Percentiles rank a stretch among this genome's conserved stretches.
Conservation (phyloP, 805 yeast species). For the Monosporozyma aerobia region DNA sequence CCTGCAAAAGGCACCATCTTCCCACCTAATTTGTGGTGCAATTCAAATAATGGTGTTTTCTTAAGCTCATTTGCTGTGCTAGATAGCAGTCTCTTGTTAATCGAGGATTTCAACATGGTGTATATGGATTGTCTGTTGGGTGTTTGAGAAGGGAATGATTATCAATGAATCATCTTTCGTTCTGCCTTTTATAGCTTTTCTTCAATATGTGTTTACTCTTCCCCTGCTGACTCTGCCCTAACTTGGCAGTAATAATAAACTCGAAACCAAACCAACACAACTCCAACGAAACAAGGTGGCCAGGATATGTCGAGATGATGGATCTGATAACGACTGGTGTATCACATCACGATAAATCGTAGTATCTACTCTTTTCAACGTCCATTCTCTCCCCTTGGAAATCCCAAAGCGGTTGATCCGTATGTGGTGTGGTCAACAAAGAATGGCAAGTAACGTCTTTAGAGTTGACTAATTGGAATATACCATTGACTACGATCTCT, state of each 20-base stretch:
- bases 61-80: slow-evolving; percentile 25
- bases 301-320: background rate
- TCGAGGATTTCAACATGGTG: background rate
- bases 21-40: slow-evolving; percentile 72
- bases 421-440: background rate
- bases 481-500: slow-evolving; percentile 26
- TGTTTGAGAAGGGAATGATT: background rate
- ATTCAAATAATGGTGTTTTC: slow-evolving; percentile 72
- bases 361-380: slow-evolving; percentile 25
- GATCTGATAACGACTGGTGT: too few species aligned
- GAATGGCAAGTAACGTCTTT: slow-evolving; percentile 10
- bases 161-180: background rate
- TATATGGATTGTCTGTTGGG: background rate
- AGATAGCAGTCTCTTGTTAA: background rate
- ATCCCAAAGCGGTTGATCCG: slow-evolving; percentile 18
- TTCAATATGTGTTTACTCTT: background rate
- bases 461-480: slow-evolving; percentile 21
- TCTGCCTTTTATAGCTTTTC: background rate
- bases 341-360: slow-evolving; percentile 17
- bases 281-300: background rate
- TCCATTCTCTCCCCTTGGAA: slow-evolving; percentile 26
- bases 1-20: slow-evolving; percentile 96
- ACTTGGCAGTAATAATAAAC: background rate
- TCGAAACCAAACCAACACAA: background rate
- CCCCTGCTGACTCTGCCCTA: background rate